Evolutionary conservation across 1,284 basidiomycete genomes (phyloP).

Genomic region (Microbotryomycetes sp.): DNA sequence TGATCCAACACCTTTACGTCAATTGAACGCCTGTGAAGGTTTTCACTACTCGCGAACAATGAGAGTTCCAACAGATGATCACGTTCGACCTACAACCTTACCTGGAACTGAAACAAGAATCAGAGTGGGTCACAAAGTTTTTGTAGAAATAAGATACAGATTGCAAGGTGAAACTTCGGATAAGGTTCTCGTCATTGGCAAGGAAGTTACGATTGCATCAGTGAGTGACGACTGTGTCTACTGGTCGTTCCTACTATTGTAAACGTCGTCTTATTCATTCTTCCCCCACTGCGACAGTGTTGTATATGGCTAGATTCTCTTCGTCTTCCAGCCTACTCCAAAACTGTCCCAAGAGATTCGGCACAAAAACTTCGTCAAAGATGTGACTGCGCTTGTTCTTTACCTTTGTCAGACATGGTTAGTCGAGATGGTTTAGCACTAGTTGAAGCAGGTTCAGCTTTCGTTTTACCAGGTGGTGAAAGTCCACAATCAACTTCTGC

Average conservation of each 20-base stretch:
- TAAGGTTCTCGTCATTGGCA: slow-evolving; percentile 18
- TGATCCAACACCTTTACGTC: slow-evolving; percentile 15
- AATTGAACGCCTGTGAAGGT: neutral
- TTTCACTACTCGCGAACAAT: slow-evolving; percentile 18
- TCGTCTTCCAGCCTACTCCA: slow-evolving; percentile 22
- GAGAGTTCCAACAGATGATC: slow-evolving; percentile 25
- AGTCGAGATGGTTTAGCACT: slow-evolving; percentile 20
- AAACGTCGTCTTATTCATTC: neutral
- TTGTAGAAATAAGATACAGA: slow-evolving; percentile 20
- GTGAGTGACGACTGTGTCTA: slow-evolving; percentile 8
- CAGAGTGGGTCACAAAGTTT: slow-evolving; percentile 12
- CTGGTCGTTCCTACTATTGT: neutral
- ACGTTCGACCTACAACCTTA: slow-evolving; percentile 25
- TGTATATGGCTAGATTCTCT: slow-evolving; percentile 21
- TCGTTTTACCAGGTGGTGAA: neutral
- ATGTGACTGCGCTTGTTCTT: slow-evolving; percentile 15
- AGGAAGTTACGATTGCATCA: slow-evolving; percentile 14
- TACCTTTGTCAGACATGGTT: slow-evolving; percentile 11
- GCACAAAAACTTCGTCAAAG: neutral
- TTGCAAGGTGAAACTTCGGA: neutral
- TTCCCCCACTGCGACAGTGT: slow-evolving; percentile 9
- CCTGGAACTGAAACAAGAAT: slow-evolving; percentile 15
- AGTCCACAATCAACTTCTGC: neutral
- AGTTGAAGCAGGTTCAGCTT: slow-evolving; percentile 8
- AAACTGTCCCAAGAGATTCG: neutral